phyloP scores from a whole-genome alignment of 306 rosid genomes.

The Datisca glomerata region DNA sequence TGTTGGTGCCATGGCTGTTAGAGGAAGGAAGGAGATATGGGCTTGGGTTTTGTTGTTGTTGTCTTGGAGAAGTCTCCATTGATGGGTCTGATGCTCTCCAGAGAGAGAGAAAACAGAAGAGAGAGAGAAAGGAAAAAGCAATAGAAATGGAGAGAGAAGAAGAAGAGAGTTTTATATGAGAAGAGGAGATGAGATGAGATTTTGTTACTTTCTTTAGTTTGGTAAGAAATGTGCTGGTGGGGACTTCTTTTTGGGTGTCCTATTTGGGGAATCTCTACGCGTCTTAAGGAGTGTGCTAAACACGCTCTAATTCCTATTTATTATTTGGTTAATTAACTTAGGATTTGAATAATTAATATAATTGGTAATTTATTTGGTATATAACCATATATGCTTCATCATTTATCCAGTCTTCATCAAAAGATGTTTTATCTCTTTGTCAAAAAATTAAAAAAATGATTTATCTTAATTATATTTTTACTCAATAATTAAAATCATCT shows the following conservation, averaged over 20 bases:
- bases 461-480: neutral
- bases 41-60: constrained; percentile 22
- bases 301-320: no score
- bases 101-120: neutral
- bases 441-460: no score
- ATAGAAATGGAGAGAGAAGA: constrained; percentile 1
- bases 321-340: no score
- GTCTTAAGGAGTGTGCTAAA: constrained; percentile 1
- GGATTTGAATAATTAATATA: no score
- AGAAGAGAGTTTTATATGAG: neutral
- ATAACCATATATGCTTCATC: no score
- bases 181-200: constrained; percentile 11
- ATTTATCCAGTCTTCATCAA: no score
- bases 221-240: constrained; percentile 36
- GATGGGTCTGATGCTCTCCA: constrained; percentile 10
- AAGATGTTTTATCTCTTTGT: no score
- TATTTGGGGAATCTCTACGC: constrained; percentile 16
- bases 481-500: no score
- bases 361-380: no score
- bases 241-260: constrained; percentile 8
- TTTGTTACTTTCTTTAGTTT: constrained; percentile 25
- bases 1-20: constrained; percentile 14
- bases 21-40: constrained; percentile 19
- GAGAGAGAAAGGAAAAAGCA: neutral
- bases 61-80: constrained; percentile 46